phyloP scores from a whole-genome alignment of 805 yeast species.

The Trichomonascus vanleenenianus region DNA sequence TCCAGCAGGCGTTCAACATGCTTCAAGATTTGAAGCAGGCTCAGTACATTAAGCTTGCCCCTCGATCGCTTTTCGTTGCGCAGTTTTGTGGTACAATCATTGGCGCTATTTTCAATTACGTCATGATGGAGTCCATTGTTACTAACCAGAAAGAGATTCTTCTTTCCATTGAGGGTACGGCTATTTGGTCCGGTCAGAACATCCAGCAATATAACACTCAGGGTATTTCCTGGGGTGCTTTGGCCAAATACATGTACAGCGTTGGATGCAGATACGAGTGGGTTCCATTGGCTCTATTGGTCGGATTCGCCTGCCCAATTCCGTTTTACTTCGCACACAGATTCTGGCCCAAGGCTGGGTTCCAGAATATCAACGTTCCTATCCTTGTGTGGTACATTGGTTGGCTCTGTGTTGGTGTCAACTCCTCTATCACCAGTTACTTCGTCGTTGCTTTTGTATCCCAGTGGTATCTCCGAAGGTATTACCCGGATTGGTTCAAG shows the following conservation, averaged over 20 bases:
- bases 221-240: constrained; percentile 32
- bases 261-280: constrained; percentile 26
- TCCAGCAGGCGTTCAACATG: constrained; percentile 54
- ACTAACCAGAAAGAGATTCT: constrained; percentile 25
- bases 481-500: constrained; percentile 43
- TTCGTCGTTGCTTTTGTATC: constrained; percentile 35
- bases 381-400: constrained; percentile 29
- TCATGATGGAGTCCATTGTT: constrained; percentile 28
- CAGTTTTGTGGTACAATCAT: constrained; percentile 30
- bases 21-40: constrained; percentile 47
- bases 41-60: constrained; percentile 53
- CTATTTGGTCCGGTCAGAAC: constrained; percentile 32
- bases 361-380: constrained; percentile 23
- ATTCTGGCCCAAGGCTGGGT: constrained; percentile 26
- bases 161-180: constrained; percentile 26
- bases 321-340: constrained; percentile 27
- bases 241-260: constrained; percentile 28
- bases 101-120: constrained; percentile 22
- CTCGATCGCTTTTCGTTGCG: constrained; percentile 47
- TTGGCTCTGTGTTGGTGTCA: constrained; percentile 28
- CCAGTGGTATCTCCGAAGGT: constrained; percentile 38
- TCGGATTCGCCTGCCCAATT: constrained; percentile 26
- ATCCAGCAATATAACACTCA: constrained; percentile 32
- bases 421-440: constrained; percentile 27
- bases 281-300: constrained; percentile 25